Conservation (phyloP, 2,329 filamentous ascomycete species). For the Xylariaceae sp. region DNA sequence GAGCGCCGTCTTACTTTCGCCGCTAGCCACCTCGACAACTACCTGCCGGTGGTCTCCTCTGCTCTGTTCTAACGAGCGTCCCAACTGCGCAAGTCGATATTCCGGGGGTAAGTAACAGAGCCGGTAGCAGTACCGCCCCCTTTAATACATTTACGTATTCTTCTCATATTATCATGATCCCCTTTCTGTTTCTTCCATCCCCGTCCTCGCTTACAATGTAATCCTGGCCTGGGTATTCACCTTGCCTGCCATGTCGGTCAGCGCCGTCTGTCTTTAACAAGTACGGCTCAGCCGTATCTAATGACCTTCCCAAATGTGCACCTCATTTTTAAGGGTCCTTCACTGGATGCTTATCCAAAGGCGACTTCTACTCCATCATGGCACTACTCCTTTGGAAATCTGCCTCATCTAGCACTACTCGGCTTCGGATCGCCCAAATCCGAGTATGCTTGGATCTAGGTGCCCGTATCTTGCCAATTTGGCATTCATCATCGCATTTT, state of each 20-base stretch:
- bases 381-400: neutral
- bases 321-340: neutral
- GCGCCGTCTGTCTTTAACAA: neutral
- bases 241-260: neutral
- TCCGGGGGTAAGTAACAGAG: neutral
- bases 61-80: neutral
- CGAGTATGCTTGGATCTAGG: neutral
- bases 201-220: neutral
- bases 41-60: neutral
- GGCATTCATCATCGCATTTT: neutral
- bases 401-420: neutral
- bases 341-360: neutral
- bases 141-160: neutral
- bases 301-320: neutral
- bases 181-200: neutral
- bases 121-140: neutral
- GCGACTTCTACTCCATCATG: neutral
- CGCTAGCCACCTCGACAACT: neutral
- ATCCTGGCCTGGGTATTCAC: neutral
- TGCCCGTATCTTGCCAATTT: neutral
- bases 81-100: neutral
- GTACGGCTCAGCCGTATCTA: no score
- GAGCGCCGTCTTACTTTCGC: neutral
- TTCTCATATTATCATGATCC: neutral
- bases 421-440: conserved; percentile 7